Conservation (phyloP, 331 rosid species). For the Pyracantha coccinea region DNA sequence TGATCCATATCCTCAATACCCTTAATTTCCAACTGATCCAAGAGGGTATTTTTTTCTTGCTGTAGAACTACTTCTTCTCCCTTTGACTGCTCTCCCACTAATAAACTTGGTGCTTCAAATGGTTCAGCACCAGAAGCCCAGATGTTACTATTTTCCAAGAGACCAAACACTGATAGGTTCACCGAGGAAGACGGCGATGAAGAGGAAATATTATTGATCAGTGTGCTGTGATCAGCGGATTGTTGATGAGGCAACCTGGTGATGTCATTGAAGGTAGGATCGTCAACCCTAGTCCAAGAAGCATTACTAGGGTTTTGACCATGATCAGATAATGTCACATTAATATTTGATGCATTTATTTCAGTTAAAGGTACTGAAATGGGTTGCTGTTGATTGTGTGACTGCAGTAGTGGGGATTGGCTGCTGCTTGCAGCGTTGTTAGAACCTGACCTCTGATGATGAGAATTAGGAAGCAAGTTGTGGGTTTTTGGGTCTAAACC, state of each 20-base stretch:
- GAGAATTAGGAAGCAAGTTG: conserved; percentile 42
- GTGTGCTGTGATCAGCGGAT: background rate
- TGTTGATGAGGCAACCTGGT: background rate
- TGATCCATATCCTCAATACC: background rate
- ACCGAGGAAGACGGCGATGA: conserved; percentile 27
- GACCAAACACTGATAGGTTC: conserved; percentile 12
- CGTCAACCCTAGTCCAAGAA: background rate
- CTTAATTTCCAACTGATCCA: background rate
- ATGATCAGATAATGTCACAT: conserved; percentile 12
- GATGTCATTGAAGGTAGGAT: background rate
- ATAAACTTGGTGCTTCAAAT: conserved; percentile 1
- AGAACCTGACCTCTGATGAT: background rate
- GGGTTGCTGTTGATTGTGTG: conserved; percentile 21
- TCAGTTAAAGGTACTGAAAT: conserved; percentile 22
- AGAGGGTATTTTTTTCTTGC: conserved; percentile 23
- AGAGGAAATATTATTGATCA: background rate
- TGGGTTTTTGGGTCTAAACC: conserved; percentile 83
- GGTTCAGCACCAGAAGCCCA: conserved; percentile 31
- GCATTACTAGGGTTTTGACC: conserved; percentile 10
- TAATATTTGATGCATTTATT: conserved; percentile 2
- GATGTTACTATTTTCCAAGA: conserved; percentile 10
- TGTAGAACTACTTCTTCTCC: conserved; percentile 1
- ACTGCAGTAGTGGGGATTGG: background rate
- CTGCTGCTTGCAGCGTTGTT: background rate
- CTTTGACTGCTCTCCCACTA: conserved; percentile 9